These are phyloP conservation scores for Spatholobus suberectus DNA, from an alignment of 306 rosid genomes.

Conservation along the genomic window DNA sequence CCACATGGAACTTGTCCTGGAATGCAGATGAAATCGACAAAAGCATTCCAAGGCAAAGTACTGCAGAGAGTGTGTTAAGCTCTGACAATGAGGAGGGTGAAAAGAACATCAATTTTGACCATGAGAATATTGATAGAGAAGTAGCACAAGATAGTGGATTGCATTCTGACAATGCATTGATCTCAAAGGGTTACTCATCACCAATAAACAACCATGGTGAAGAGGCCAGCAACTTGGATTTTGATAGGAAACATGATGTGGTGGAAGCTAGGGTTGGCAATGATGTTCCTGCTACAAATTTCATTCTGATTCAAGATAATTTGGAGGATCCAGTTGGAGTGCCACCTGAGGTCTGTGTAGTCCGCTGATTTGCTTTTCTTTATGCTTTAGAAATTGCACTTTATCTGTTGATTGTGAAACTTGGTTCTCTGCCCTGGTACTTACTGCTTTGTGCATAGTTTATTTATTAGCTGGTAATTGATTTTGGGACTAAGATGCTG, in stretches of 20 bases:
- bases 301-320: slow-evolving; percentile 42
- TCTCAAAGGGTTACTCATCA: slow-evolving; percentile 58
- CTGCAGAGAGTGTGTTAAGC: slow-evolving; percentile 62
- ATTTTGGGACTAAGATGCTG: slow-evolving; percentile 24
- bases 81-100: slow-evolving; percentile 73
- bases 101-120: slow-evolving; percentile 46
- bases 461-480: slow-evolving; percentile 35
- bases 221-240: slow-evolving; percentile 50
- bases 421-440: slow-evolving; percentile 31
- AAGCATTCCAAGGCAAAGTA: slow-evolving; percentile 52
- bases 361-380: slow-evolving; percentile 37
- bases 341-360: slow-evolving; percentile 92
- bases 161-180: slow-evolving; percentile 83
- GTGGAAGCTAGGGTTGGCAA: slow-evolving; percentile 56
- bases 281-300: slow-evolving; percentile 49
- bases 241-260: slow-evolving; percentile 54
- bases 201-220: slow-evolving; percentile 48
- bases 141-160: slow-evolving; percentile 51
- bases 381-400: slow-evolving; percentile 33
- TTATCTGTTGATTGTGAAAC: slow-evolving; percentile 33
- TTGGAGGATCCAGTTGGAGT: slow-evolving; percentile 77
- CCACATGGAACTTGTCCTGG: slow-evolving; percentile 49
- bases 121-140: slow-evolving; percentile 49
- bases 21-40: slow-evolving; percentile 64
- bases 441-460: slow-evolving; percentile 9